phyloP scores from a whole-genome alignment of 176 grass and related monocot species.

The Aegilops umbellulata region DNA sequence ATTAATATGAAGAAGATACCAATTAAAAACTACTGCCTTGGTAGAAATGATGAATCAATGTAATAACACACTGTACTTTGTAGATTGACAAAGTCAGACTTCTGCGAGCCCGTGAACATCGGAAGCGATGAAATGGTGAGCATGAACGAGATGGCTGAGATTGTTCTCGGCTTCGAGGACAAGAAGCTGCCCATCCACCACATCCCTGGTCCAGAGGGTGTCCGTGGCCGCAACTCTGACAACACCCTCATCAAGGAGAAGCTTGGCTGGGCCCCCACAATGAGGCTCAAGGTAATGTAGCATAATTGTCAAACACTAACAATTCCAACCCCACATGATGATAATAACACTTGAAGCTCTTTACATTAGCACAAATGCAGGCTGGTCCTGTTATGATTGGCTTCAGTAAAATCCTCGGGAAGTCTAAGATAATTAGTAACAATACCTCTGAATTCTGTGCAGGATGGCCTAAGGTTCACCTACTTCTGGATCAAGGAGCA shows the following conservation, averaged over 20 bases:
- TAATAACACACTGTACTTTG: background rate
- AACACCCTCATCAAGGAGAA: slow-evolving; percentile 68
- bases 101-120: slow-evolving; percentile 71
- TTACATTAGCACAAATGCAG: background rate
- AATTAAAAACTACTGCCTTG: background rate
- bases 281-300: slow-evolving; percentile 54
- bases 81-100: slow-evolving; percentile 66
- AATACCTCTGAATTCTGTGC: background rate
- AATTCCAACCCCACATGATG: background rate
- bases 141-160: slow-evolving; percentile 71
- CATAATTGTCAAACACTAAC: background rate
- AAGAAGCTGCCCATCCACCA: slow-evolving; percentile 58
- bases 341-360: background rate
- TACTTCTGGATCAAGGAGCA: slow-evolving; percentile 99
- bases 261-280: slow-evolving; percentile 67
- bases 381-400: background rate
- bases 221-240: slow-evolving; percentile 60
- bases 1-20: background rate
- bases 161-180: slow-evolving; percentile 52
- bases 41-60: background rate
- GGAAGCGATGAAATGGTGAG: slow-evolving; percentile 83
- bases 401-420: background rate
- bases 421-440: background rate
- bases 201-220: slow-evolving; percentile 57
- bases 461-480: slow-evolving; percentile 86